Evolutionary conservation across 768 basidiomycete species (phyloP).

Genomic region (Russula compacta): DNA sequence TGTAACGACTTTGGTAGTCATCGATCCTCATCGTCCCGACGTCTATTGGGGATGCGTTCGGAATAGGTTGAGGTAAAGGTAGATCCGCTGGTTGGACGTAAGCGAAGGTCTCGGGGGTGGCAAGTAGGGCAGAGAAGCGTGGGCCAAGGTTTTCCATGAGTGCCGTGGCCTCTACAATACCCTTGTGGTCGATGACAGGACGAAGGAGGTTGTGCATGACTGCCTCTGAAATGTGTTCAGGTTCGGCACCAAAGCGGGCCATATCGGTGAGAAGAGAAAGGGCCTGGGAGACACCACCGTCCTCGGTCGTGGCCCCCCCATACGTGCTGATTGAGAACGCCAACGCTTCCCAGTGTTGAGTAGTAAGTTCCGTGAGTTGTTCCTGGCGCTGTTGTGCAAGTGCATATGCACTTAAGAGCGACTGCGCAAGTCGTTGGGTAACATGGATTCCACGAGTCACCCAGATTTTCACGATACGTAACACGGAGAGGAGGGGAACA

Average conservation of each 20-base stretch:
- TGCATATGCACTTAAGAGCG: constrained; percentile 40
- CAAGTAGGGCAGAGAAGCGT: constrained; percentile 33
- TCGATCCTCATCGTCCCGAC: constrained; percentile 22
- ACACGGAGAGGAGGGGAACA: constrained; percentile 17
- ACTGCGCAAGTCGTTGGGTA: constrained; percentile 28
- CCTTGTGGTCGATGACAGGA: constrained; percentile 9
- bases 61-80: constrained; percentile 2
- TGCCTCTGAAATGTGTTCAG: constrained; percentile 1
- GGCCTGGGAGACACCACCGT: constrained; percentile 16
- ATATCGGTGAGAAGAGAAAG: constrained; percentile 18
- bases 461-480: constrained; percentile 31
- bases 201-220: constrained; percentile 9
- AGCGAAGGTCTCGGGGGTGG: background rate
- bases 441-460: constrained; percentile 29
- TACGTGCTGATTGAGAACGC: constrained; percentile 29
- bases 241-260: constrained; percentile 6
- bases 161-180: background rate
- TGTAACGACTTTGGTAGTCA: constrained; percentile 23
- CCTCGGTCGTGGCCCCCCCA: constrained; percentile 5
- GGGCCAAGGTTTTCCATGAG: constrained; percentile 17
- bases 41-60: background rate
- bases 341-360: constrained; percentile 40
- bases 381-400: constrained; percentile 26
- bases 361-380: constrained; percentile 27
- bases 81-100: constrained; percentile 7